These are phyloP conservation scores for Penicillium sp. DNA, from an alignment of 2,329 filamentous ascomycete genomes.

Conservation along the genomic window DNA sequence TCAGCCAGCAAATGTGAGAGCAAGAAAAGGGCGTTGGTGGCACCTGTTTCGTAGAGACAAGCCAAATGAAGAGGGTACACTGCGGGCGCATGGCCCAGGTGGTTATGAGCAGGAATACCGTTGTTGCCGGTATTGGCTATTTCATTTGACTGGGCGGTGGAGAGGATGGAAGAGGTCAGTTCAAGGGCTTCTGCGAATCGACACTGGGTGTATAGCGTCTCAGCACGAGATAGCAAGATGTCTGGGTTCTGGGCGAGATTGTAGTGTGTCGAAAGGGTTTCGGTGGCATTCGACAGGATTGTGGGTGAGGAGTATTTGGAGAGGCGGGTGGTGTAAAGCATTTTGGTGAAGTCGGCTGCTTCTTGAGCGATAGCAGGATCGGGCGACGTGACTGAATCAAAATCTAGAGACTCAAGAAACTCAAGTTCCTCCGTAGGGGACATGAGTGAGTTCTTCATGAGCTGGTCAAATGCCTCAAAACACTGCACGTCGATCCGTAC, in stretches of 20 bases:
- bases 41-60: constrained; percentile 81
- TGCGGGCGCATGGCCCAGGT: constrained; percentile 47
- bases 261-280: constrained; percentile 92
- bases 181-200: constrained; percentile 83
- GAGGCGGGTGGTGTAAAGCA: constrained; percentile 91
- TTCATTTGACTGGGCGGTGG: constrained; percentile 85
- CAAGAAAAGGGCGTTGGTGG: constrained; percentile 87
- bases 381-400: constrained; percentile 73
- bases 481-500: constrained; percentile 97
- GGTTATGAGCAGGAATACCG: constrained; percentile 33
- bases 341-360: constrained; percentile 89
- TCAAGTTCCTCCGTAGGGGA: constrained; percentile 84
- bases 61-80: constrained; percentile 90
- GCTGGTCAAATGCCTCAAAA: constrained; percentile 95
- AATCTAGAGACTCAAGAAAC: constrained; percentile 85
- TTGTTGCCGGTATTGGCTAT: constrained; percentile 27
- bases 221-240: constrained; percentile 83
- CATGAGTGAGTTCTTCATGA: constrained; percentile 96
- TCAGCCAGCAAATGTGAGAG: constrained; percentile 92
- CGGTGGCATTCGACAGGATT: constrained; percentile 80
- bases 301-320: constrained; percentile 92
- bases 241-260: constrained; percentile 83
- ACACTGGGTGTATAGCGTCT: constrained; percentile 91
- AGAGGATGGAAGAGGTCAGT: constrained; percentile 80
- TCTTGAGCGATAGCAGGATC: constrained; percentile 74